A percentile compares a stretch with the other conserved stretches of the same genome.
Conservation (phyloP, 2,329 filamentous ascomycete species). For the Talaromyces amestolkiae region DNA sequence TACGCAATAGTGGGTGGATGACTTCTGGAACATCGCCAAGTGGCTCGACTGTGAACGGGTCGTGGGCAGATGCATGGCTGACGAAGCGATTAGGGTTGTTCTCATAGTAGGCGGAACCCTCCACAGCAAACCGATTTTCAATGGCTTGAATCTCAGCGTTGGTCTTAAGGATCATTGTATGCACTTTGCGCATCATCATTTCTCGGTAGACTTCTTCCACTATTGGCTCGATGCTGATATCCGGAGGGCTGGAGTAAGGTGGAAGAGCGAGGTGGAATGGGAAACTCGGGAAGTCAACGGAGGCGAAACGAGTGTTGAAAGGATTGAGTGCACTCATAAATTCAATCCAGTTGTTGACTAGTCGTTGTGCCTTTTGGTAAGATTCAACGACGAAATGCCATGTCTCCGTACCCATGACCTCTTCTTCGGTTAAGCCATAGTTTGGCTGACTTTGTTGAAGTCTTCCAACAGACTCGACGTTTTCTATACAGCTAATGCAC, state of each 20-base stretch:
- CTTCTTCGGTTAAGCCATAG: neutral
- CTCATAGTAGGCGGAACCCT: neutral
- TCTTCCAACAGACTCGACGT: neutral
- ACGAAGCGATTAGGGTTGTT: constrained; percentile 2
- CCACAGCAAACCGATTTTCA: neutral
- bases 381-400: neutral
- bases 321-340: neutral
- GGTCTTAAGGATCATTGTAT: neutral
- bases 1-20: neutral
- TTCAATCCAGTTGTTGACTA: neutral
- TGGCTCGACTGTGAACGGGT: neutral
- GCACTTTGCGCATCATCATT: neutral
- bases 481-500: neutral
- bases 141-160: neutral
- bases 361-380: neutral
- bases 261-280: neutral
- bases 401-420: neutral
- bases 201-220: neutral
- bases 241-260: neutral
- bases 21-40: neutral
- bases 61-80: neutral
- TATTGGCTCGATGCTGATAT: neutral
- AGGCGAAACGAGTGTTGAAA: neutral
- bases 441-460: constrained; percentile 2
- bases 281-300: neutral